Evolutionary conservation across 2,329 filamentous ascomycete genomes (phyloP).

Genomic region (Fusarium nematophilum): DNA sequence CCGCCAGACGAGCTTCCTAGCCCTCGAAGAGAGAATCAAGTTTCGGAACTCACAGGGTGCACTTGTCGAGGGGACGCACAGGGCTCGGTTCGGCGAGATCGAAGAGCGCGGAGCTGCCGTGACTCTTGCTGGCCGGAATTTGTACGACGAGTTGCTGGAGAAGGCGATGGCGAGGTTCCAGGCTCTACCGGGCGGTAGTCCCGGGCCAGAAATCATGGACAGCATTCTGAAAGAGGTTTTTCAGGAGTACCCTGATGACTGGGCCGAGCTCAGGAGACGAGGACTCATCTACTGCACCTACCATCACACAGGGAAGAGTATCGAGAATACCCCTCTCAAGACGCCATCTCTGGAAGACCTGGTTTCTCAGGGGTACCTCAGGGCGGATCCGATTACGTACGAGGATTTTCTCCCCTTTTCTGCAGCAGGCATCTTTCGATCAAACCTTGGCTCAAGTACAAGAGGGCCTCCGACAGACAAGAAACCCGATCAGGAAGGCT

Average conservation of each 20-base stretch:
- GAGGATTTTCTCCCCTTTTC: conserved; percentile 66
- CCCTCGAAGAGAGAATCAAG: conserved; percentile 59
- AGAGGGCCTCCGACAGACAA: not conserved
- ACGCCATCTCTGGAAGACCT: conserved; percentile 44
- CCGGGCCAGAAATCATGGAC: conserved; percentile 19
- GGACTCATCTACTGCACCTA: conserved; percentile 56
- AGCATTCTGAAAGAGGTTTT: conserved; percentile 47
- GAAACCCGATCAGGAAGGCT: not conserved
- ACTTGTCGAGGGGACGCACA: conserved; percentile 54
- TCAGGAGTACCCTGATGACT: conserved; percentile 54
- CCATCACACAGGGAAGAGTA: conserved; percentile 1
- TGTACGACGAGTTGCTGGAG: conserved; percentile 59
- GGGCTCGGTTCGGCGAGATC: conserved; percentile 64
- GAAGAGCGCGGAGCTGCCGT: conserved; percentile 64
- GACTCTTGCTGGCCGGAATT: conserved; percentile 55
- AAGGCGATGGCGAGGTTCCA: conserved; percentile 36
- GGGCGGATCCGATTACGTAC: conserved; percentile 59
- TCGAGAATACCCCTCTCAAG: not conserved
- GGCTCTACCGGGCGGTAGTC: not conserved
- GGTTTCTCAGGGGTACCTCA: conserved; percentile 47
- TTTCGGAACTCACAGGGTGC: conserved; percentile 47
- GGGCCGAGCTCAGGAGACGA: conserved; percentile 49
- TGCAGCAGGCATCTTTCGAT: conserved; percentile 63
- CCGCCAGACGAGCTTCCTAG: conserved; percentile 65
- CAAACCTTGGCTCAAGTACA: conserved; percentile 48